Evolutionary conservation across 108 stramenopile species (phyloP).

Genomic region (Hondaea fermentalgiana): DNA sequence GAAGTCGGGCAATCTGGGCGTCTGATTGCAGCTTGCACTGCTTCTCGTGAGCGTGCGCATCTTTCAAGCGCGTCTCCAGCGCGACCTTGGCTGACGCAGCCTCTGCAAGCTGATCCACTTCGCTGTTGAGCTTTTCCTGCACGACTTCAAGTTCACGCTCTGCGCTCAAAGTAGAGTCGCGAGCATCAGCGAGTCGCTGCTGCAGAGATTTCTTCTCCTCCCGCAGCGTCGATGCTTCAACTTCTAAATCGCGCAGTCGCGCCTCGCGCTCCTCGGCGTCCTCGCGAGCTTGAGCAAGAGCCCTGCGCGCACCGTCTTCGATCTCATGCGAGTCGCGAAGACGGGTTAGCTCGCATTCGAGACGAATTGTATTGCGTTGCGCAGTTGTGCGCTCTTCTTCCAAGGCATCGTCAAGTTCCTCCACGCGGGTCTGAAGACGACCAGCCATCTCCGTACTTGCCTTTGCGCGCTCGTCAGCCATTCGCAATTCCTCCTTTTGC

Average conservation of each 20-base stretch:
- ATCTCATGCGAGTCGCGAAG: not conserved
- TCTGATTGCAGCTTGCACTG: no score
- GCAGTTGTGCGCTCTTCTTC: not conserved
- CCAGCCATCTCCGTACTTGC: no score
- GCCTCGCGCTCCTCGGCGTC: not conserved
- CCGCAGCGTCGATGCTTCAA: not conserved
- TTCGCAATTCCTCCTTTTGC: not conserved
- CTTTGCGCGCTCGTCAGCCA: not conserved
- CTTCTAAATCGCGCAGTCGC: not conserved
- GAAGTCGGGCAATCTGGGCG: no score
- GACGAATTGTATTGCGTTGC: not conserved
- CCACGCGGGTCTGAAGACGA: not conserved
- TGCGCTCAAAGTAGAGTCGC: not conserved
- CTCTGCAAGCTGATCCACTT: no score
- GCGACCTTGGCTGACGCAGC: no score
- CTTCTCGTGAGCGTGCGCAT: no score
- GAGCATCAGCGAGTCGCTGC: not conserved
- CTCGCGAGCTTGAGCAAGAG: no score
- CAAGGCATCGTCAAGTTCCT: not conserved
- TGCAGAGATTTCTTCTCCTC: not conserved
- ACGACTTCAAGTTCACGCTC: no score
- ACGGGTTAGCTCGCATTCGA: not conserved
- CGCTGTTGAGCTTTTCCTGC: no score
- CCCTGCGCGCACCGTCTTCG: not conserved
- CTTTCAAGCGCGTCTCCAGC: no score